These are phyloP conservation scores for Candida patagonica DNA, from an alignment of 805 yeast genomes.

Conservation along the genomic window DNA sequence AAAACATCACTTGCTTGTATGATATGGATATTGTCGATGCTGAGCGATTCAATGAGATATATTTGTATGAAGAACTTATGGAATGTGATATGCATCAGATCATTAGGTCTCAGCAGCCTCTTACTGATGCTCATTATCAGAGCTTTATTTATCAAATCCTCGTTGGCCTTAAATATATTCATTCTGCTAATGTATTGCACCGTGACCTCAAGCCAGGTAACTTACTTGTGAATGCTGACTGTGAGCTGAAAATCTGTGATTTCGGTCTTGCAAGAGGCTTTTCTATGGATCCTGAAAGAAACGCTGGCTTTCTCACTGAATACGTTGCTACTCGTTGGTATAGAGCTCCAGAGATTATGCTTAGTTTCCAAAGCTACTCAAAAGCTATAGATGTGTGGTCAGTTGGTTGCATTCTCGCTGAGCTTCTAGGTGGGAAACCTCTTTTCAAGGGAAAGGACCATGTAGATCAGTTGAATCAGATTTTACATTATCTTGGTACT, in stretches of 20 bases:
- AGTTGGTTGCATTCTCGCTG: slow-evolving; percentile 92
- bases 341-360: slow-evolving; percentile 95
- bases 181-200: slow-evolving; percentile 86
- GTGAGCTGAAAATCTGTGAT: slow-evolving; percentile 91
- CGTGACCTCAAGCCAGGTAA: slow-evolving; percentile 90
- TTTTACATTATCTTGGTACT: slow-evolving; percentile 79
- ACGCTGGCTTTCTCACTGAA: slow-evolving; percentile 83
- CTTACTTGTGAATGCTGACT: slow-evolving; percentile 75
- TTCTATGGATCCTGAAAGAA: slow-evolving; percentile 48
- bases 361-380: slow-evolving; percentile 85
- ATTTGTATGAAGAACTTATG: slow-evolving; percentile 93
- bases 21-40: slow-evolving; percentile 86
- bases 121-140: slow-evolving; percentile 93
- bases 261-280: slow-evolving; percentile 81
- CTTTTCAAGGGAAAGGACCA: slow-evolving; percentile 92
- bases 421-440: slow-evolving; percentile 77
- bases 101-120: slow-evolving; percentile 83
- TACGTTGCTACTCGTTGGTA: slow-evolving; percentile 98
- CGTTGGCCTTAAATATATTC: slow-evolving; percentile 85
- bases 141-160: slow-evolving; percentile 84
- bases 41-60: slow-evolving; percentile 78
- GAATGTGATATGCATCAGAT: slow-evolving; percentile 98
- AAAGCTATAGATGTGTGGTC: slow-evolving; percentile 97
- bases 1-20: slow-evolving; percentile 89
- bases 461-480: slow-evolving; percentile 79